phyloP scores from a whole-genome alignment of 768 basidiomycete genomes.

The Candolleomyces aberdarensis region DNA sequence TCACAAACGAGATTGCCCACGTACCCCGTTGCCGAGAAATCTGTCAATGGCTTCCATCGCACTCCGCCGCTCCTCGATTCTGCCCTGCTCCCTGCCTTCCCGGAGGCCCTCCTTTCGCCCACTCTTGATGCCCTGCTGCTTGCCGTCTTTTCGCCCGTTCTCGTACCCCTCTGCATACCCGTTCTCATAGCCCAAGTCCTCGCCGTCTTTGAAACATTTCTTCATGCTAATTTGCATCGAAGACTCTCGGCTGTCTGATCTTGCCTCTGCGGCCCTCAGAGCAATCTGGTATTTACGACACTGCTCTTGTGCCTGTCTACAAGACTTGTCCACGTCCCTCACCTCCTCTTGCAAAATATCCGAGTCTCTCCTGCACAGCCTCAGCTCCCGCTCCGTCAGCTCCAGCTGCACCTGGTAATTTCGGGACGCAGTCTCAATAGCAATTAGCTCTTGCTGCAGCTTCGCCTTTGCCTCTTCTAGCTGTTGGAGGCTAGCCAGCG shows the following conservation, averaged over 20 bases:
- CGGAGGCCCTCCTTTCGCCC: constrained; percentile 40
- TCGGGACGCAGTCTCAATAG: constrained; percentile 38
- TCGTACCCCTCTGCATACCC: constrained; percentile 46
- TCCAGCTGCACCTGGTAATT: constrained; percentile 47
- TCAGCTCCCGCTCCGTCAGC: constrained; percentile 40
- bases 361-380: constrained; percentile 32
- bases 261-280: constrained; percentile 42
- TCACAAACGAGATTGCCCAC: constrained; percentile 2
- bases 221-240: constrained; percentile 36
- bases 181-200: constrained; percentile 41
- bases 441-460: constrained; percentile 25
- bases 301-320: constrained; percentile 38
- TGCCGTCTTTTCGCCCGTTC: constrained; percentile 40
- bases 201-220: constrained; percentile 41
- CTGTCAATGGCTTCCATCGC: constrained; percentile 58
- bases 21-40: constrained; percentile 39
- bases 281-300: constrained; percentile 41
- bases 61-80: constrained; percentile 48
- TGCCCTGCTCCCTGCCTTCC: constrained; percentile 41
- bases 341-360: constrained; percentile 34
- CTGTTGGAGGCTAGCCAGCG: constrained; percentile 30
- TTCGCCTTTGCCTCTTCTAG: constrained; percentile 42
- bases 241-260: constrained; percentile 41
- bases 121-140: constrained; percentile 36
- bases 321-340: constrained; percentile 34